A percentile compares a stretch with the other conserved stretches of the same genome.
These are phyloP conservation scores for Neurospora sp. DNA, from an alignment of 495 filamentous ascomycete species.

Conservation along the genomic window DNA sequence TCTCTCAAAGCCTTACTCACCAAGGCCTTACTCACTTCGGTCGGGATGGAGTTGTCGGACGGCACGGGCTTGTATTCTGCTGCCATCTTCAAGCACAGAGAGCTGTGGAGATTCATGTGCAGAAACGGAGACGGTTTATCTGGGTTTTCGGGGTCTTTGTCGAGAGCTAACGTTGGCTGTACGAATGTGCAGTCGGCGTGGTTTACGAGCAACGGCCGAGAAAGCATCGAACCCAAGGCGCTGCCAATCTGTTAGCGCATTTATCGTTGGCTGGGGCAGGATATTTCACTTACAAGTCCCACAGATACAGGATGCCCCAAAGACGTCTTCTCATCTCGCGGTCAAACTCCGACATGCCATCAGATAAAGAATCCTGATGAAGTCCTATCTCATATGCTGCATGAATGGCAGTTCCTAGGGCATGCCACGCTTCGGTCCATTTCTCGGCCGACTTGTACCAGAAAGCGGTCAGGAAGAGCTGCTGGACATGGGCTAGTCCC, in stretches of 20 bases:
- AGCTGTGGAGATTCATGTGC: conserved; percentile 31
- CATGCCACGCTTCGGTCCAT: conserved; percentile 46
- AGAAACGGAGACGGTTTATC: conserved; percentile 31
- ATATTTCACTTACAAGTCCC: conserved; percentile 27
- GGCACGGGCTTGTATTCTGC: conserved; percentile 7
- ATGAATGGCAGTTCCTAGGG: conserved; percentile 33
- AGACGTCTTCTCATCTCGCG: conserved; percentile 35
- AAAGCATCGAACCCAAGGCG: conserved; percentile 30
- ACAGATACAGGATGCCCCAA: conserved; percentile 32
- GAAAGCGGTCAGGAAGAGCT: conserved; percentile 39
- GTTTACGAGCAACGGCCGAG: conserved; percentile 28
- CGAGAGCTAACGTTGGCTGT: conserved; percentile 29
- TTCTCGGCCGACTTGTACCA: conserved; percentile 44
- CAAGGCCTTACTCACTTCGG: conserved; percentile 6
- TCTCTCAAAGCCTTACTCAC: conserved; percentile 14
- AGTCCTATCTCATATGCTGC: conserved; percentile 47
- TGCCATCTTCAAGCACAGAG: conserved; percentile 22
- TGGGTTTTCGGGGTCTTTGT: conserved; percentile 23
- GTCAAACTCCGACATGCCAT: conserved; percentile 34
- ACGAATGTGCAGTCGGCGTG: conserved; percentile 24
- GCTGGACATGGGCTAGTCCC: conserved; percentile 39
- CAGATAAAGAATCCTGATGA: conserved; percentile 29
- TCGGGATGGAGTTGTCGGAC: neutral
- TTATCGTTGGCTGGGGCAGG: neutral
- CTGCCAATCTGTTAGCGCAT: conserved; percentile 9